These are phyloP conservation scores for Durio zibethinus DNA, from an alignment of 345 rosid species.

Conservation along the genomic window DNA sequence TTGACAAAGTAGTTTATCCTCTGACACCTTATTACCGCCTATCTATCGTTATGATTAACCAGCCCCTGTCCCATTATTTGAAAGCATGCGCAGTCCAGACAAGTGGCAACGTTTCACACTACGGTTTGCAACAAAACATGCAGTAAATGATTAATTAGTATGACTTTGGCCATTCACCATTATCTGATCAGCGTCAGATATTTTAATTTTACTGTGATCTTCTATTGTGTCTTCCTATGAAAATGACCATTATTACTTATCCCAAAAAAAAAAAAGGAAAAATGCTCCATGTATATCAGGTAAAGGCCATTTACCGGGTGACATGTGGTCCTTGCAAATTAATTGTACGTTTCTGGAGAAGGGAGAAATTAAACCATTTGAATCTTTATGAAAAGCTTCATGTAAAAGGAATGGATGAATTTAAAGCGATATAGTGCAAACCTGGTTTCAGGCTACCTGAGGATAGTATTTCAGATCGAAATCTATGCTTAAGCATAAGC, in stretches of 20 bases:
- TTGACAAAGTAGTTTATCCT: not conserved
- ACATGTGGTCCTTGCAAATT: not conserved
- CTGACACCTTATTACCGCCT: not conserved
- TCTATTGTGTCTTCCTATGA: not conserved
- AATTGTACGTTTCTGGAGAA: not conserved
- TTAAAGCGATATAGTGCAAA: not conserved
- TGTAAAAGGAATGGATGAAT: not conserved
- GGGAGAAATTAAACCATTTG: not conserved
- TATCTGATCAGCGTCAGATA: not conserved
- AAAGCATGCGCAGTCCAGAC: not conserved
- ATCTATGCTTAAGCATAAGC: no score
- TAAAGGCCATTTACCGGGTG: not conserved
- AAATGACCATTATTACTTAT: not conserved
- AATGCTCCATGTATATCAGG: not conserved
- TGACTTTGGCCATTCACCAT: not conserved
- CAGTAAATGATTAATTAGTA: not conserved
- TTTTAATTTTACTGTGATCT: not conserved
- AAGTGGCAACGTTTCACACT: not conserved
- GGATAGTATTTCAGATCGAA: no score
- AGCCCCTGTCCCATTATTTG: not conserved
- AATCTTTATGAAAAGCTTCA: not conserved
- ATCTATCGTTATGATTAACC: not conserved
- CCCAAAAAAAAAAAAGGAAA: not conserved
- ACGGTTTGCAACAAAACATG: not conserved
- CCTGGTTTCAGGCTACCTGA: not conserved